Base-by-base conservation (phyloP, 2,329 filamentous ascomycete species). In the Catunica adiposa region DNA sequence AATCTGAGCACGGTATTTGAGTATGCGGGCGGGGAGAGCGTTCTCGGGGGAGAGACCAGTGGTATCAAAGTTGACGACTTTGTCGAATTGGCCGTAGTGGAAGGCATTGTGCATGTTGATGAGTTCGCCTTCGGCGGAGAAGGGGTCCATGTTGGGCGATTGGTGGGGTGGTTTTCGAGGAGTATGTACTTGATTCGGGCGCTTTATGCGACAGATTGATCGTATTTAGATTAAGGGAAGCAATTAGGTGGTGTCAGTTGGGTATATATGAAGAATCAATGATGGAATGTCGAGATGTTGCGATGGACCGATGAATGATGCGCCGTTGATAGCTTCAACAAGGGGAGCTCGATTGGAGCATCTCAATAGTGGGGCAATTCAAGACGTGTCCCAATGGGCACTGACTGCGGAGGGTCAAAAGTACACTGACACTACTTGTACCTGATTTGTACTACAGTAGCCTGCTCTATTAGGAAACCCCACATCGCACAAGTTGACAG, bases 11-110 rank as follows among this genome's bases (percentile, higher is more conserved):
- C 92, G 86, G 60, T 90, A 80, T 66, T 84, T 76, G 56, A 97
- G 79, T 47, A 95, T 72, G 58, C 82, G 82, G 42, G 86, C 85
- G 44, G 87, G 80, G 14, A 89, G 75, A 50, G 76, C 75, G 71
- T 96, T 96, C 64, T 84, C 80, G 60, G 82, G 62, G 47, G 86
- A 92, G 65, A 97, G 84, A 58, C 82, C 75, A 4, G 84, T 81
- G 46, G 82, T 84, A 69, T 94, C 84, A 71, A 89, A 94, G 71
- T 92, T 84, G 69, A 94, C 70, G 61, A 94, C 89, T 65, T 83
- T 76, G 65, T 86, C 78, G 76, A 87, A 95, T 74, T 94, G 89
- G 66, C 86, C 89, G 68, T 83, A 79, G 68, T 83, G 77, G 71
- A 84, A 84, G 70, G 79, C 69, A 69, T 79, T 83, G 72, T 83